Evolutionary conservation across 192 early-diverging fungal species (phyloP), one percentile per base, ranked within the genome.

Genomic region (Coemansia sp.): DNA sequence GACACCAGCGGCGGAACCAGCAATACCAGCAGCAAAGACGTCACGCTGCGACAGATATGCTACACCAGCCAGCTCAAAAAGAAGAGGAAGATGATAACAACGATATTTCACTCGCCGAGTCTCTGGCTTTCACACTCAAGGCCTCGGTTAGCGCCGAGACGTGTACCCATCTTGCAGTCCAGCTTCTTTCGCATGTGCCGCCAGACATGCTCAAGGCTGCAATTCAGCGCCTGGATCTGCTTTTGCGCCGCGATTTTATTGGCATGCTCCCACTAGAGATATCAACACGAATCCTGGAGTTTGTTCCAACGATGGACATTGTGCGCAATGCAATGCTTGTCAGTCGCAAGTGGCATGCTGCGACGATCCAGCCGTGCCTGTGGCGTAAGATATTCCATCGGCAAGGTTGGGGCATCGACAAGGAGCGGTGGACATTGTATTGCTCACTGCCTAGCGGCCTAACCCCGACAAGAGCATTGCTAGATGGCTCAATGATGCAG

Each of bases 221-320:
- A 16, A 61, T 77, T 61, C 43, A 46, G 32, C 71, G 63, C 57
- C 59, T 83, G 60, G 64, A 74, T 17, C 63, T 65, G 37, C 71
- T 70, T 16, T 59, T 77, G 69, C 75, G 70, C 45, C 66, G 75
- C 63, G 80, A 83, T 64, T 77, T 83, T 71, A 61, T 77, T 42
- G 76, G 65, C n/a, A 54, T 32, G 44, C 72, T 83, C 54, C 80
- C 80, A 13, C 22, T 69, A 51, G 80, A 83, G 40, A 68, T 83
- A 17, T 46, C 76, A 9, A 70, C 70, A 13, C 65, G 55, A 14
- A 71, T 83, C 13, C 61, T 83, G 38, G 63, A 69, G 60, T 69
- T 57, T 17, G 61, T 83, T 51, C 69, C 75, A 4, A 54, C 63
- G 1, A 7, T 10, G 4, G 80, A 83, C 48, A 66, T 83, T 57